Base-by-base conservation (phyloP, 345 rosid genomes). In the Linum trigynum region DNA sequence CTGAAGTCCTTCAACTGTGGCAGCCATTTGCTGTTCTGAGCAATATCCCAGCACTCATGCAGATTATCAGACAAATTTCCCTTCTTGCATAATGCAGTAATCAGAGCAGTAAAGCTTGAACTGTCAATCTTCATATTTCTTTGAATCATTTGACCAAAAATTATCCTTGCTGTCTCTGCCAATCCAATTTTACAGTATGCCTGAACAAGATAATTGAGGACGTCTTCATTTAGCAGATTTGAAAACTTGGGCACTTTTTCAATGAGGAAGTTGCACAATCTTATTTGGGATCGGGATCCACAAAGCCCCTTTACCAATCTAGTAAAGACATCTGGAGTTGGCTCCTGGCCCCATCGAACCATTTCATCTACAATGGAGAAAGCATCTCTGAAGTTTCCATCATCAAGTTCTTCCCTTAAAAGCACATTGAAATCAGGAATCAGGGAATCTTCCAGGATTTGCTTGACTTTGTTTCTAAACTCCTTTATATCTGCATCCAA, bases 291-390 rank as follows among this genome's bases (percentile, higher is more conserved):
- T 63, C 73, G 80, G 23, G 83, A 80, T 53, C 68, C 57, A 62
- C 78, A 70, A 38, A 85, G 80, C 66, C 71, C 71, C 76, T 78
- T 86, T 60, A 86, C 57, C 51, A 84, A 62, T 65, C 71, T 66
- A 5, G 80, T 65, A 39, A 85, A 74, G 68, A 72, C 73, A 9
- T 75, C 68, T 58, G 70, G 56, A 10, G 90, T 80, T 67, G 77
- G 75, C 53, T 83, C 85, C 74, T 86, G 92, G 65, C 92, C 92
- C 91, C 90, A 86, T 16, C 62, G 72, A 62, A 67, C 64, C 90
- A 85, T 85, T 79, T 86, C 83, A 73, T 84, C 78, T 36, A 76
- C 78, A 70, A 88, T 65, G 67, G 55, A 32, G 67, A 83, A 53
- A 53, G 82, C 83, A 59, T 37, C 63, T 69, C 64, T 72, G 67